phyloP scores from a whole-genome alignment of 352 stramenopile species.

The Phytophthora pinifolia region DNA sequence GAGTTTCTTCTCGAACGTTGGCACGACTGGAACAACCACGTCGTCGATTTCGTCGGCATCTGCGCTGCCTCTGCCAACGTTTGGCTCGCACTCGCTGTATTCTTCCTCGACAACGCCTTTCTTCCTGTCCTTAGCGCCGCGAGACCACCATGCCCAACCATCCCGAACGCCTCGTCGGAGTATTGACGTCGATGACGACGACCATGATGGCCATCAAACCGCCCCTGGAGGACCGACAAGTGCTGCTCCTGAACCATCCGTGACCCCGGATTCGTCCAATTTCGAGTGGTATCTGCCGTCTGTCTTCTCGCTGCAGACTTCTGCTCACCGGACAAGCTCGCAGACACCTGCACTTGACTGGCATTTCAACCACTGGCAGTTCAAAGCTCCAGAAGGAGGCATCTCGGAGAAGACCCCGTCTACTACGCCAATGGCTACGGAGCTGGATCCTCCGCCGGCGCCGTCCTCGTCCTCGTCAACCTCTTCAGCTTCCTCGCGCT shows the following conservation, averaged over 20 bases:
- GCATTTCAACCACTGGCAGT: slow-evolving; percentile 76
- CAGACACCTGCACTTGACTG: slow-evolving; percentile 66
- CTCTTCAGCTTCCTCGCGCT: slow-evolving; percentile 33
- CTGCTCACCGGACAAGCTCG: slow-evolving; percentile 48
- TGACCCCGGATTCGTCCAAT: slow-evolving; percentile 39
- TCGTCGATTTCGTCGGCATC: slow-evolving; percentile 29
- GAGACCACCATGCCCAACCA: slow-evolving; percentile 19
- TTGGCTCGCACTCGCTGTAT: slow-evolving; percentile 53
- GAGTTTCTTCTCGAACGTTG: slow-evolving; percentile 41
- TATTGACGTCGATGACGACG: slow-evolving; percentile 21
- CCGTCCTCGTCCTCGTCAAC: slow-evolving; percentile 34
- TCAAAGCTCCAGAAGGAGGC: slow-evolving; percentile 26
- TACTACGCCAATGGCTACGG: slow-evolving; percentile 9
- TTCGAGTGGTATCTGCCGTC: slow-evolving; percentile 80
- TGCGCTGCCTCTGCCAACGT: slow-evolving; percentile 34
- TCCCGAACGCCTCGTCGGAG: slow-evolving; percentile 13
- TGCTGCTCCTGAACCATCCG: slow-evolving; percentile 16
- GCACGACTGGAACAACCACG: slow-evolving; percentile 24
- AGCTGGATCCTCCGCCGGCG: slow-evolving; percentile 24
- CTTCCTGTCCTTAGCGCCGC: slow-evolving; percentile 53
- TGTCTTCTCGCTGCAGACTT: slow-evolving; percentile 72
- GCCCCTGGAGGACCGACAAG: slow-evolving; percentile 8
- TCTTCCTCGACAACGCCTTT: slow-evolving; percentile 39
- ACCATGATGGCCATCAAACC: slow-evolving; percentile 22
- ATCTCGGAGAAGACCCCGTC: slow-evolving; percentile 18